Evolutionary conservation across 148 eudicot species (phyloP), one percentile per base, ranked within the genome.

Genomic region (Vaccinium vitisidaea): DNA sequence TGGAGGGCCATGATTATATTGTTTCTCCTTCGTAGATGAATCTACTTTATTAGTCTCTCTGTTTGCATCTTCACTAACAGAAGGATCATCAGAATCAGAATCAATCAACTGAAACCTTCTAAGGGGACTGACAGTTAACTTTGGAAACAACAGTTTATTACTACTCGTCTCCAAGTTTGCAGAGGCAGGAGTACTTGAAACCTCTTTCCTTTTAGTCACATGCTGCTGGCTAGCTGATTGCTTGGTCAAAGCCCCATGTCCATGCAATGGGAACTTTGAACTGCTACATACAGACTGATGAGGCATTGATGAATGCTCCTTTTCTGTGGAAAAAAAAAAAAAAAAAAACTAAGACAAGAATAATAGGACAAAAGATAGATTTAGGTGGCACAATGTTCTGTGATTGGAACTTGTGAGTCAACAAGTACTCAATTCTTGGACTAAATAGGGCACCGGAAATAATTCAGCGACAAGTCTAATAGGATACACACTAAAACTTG

Each of bases 51-150:
- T 88, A 48, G 61, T 79, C 70, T 82, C 86, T 69, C 59, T 83
- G 30, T 79, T 80, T 39, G 77, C 67, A 82, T 70, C 70, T 73
- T 81, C 87, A 80, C 55, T 79, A 43, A 77, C 82, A 79, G 89
- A 85, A 84, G 87, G 87, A 84, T 92, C 93, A 86, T 93, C 97
- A 75, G 88, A 88, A 88, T 95, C 98, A 83, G 95, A 94, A 86
- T 93, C 95, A 80, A 97, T 84, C 91, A 95, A 90, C 91, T 92
- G 93, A 84, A 95, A 97, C 88, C 89, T 93, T 90, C 98, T 91
- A 36, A 95, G 89, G 78, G 98, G 98, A 84, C 98, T 95, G 63
- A 89, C 85, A 86, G 88, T 86, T 71, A 88, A 87, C 81, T 93
- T 85, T 43, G 93, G 86, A 81, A 91, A 88, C 77, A 85, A 79